Conservation (phyloP, 106 monocot species). For the Vanilla planifolia region DNA sequence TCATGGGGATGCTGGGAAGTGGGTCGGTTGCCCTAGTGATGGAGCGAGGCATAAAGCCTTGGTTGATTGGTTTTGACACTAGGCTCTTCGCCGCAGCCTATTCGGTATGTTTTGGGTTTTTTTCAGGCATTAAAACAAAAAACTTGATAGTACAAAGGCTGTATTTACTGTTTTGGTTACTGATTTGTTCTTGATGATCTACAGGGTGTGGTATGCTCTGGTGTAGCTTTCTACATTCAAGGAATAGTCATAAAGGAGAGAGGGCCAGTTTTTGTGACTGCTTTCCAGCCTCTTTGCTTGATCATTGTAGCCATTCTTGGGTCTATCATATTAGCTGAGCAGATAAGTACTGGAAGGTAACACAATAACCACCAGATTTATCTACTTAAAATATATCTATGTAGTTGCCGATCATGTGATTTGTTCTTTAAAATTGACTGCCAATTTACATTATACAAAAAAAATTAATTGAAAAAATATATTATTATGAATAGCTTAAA, state of each 20-base stretch:
- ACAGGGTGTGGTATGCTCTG: slow-evolving; percentile 17
- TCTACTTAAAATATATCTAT: no score
- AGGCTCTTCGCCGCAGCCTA: slow-evolving; percentile 54
- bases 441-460: no score
- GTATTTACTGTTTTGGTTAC: no score
- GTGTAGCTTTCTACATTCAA: slow-evolving; percentile 16
- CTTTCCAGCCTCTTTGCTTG: slow-evolving; percentile 22
- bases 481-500: no score
- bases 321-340: slow-evolving; percentile 14
- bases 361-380: no score
- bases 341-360: slow-evolving; percentile 11
- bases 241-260: slow-evolving; percentile 21
- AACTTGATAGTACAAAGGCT: no score
- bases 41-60: slow-evolving; percentile 34
- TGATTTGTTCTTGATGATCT: not conserved
- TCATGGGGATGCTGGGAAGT: slow-evolving; percentile 43
- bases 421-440: no score
- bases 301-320: slow-evolving; percentile 11
- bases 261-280: slow-evolving; percentile 21
- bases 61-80: slow-evolving; percentile 53
- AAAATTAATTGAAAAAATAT: no score
- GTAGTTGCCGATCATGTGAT: no score
- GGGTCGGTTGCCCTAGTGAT: slow-evolving; percentile 33
- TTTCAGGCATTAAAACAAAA: not conserved
- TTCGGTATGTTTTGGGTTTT: slow-evolving; percentile 28